Evolutionary conservation across 257 asterid genomes (phyloP).

Genomic region (Plantago major): DNA sequence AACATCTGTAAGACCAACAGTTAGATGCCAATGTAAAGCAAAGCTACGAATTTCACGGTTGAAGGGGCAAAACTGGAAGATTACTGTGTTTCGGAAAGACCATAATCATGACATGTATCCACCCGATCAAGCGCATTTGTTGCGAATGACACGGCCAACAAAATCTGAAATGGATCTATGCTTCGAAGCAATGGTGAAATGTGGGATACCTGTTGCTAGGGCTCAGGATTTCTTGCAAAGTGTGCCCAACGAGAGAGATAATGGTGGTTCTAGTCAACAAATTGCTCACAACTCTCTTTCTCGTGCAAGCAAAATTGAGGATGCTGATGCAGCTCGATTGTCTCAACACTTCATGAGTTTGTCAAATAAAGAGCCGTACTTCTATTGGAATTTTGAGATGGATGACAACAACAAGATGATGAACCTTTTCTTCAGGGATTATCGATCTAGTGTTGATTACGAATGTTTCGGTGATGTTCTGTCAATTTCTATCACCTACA

Average conservation of each 20-base stretch:
- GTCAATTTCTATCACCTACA: neutral
- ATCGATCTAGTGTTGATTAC: neutral
- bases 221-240: constrained; percentile 2
- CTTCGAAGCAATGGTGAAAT: neutral
- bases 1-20: neutral
- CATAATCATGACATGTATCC: constrained; percentile 9
- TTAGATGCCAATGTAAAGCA: constrained; percentile 1
- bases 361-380: constrained; percentile 3
- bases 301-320: neutral
- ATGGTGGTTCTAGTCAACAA: neutral
- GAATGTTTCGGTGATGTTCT: constrained; percentile 2
- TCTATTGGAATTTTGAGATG: constrained; percentile 1
- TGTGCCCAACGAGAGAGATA: neutral
- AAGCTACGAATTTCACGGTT: neutral
- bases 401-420: neutral
- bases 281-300: neutral
- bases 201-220: neutral
- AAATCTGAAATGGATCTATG: neutral
- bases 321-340: neutral
- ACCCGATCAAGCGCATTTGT: constrained; percentile 2
- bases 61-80: constrained; percentile 4
- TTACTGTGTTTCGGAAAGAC: neutral
- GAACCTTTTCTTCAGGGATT: constrained; percentile 8
- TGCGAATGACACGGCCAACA: neutral
- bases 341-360: neutral